A percentile compares a stretch with the other conserved stretches of the same genome.
phyloP scores from a whole-genome alignment of 768 basidiomycete species.

The Mycena olivaceomarginata region DNA sequence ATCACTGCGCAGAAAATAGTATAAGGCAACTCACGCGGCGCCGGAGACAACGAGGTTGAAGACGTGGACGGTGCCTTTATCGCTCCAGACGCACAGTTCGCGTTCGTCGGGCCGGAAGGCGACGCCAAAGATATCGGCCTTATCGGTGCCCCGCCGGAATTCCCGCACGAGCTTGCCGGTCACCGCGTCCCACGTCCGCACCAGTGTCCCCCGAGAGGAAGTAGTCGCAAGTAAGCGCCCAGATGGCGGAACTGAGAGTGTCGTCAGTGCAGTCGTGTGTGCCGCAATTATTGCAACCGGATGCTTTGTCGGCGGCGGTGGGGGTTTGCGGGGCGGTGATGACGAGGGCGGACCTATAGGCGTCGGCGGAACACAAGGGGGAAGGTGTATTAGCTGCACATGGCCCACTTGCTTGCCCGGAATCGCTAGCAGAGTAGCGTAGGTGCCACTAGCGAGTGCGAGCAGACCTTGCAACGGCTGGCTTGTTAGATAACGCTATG shows the following conservation, averaged over 20 bases:
- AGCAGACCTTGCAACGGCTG: slow-evolving; percentile 73
- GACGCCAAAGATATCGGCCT: slow-evolving; percentile 94
- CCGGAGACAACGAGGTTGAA: slow-evolving; percentile 85
- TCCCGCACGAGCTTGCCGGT: slow-evolving; percentile 87
- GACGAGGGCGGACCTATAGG: slow-evolving; percentile 75
- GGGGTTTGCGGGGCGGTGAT: slow-evolving; percentile 71
- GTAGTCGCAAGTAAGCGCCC: slow-evolving; percentile 91
- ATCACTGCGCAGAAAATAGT: neutral
- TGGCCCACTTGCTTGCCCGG: slow-evolving; percentile 93
- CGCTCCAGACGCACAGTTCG: slow-evolving; percentile 94
- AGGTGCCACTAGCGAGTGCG: slow-evolving; percentile 85
- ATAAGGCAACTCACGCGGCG: slow-evolving; percentile 71
- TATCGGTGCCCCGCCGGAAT: slow-evolving; percentile 90
- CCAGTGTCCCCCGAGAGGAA: slow-evolving; percentile 88
- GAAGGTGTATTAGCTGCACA: slow-evolving; percentile 90
- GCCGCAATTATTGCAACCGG: slow-evolving; percentile 90
- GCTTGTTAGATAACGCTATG: slow-evolving; percentile 27
- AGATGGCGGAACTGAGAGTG: slow-evolving; percentile 85
- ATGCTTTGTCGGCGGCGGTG: slow-evolving; percentile 75
- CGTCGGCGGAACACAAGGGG: slow-evolving; percentile 81
- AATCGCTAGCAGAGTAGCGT: slow-evolving; percentile 89
- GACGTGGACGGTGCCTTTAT: slow-evolving; percentile 95
- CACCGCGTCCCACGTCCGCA: slow-evolving; percentile 89
- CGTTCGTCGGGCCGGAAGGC: slow-evolving; percentile 91
- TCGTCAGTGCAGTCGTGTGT: slow-evolving; percentile 86